Percentiles rank a stretch among this genome's conserved stretches.
Evolutionary conservation across 176 grass and related monocot species (phyloP).

Genomic region (Avena sativa): DNA sequence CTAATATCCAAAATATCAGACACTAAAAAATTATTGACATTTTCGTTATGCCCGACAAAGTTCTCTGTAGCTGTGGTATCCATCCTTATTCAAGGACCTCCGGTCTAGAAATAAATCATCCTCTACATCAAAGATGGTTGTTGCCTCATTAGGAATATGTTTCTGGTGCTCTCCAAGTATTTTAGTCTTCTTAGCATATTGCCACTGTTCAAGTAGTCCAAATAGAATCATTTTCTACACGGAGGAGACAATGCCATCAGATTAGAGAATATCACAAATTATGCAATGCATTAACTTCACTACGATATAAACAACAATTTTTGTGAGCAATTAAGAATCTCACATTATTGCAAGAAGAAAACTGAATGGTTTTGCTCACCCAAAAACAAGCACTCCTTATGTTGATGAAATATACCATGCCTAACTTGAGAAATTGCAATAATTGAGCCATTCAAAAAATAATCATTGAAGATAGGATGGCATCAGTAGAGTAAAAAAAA

Average conservation of each 20-base stretch:
- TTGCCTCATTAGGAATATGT: neutral
- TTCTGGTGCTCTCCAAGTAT: too few relatives aligned
- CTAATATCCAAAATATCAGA: neutral
- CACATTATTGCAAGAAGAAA: neutral
- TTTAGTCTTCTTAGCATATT: too few relatives aligned
- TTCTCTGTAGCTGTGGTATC: too few relatives aligned
- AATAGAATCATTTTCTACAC: neutral
- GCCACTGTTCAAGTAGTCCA: too few relatives aligned
- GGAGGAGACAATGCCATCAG: neutral
- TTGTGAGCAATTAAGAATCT: neutral
- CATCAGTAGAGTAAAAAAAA: neutral
- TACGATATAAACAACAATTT: neutral
- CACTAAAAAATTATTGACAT: too few relatives aligned
- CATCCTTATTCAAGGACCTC: too few relatives aligned
- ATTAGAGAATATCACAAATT: neutral
- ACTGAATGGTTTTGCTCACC: neutral
- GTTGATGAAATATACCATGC: neutral
- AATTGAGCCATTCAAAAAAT: neutral
- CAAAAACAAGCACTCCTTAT: neutral
- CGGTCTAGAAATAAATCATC: too few relatives aligned
- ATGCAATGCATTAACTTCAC: neutral
- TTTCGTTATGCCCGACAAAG: too few relatives aligned
- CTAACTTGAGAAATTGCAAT: neutral
- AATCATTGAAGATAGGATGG: neutral
- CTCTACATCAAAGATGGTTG: neutral